Conservation (phyloP, 2,329 filamentous ascomycete species). For the Leptographium radiaticola region DNA sequence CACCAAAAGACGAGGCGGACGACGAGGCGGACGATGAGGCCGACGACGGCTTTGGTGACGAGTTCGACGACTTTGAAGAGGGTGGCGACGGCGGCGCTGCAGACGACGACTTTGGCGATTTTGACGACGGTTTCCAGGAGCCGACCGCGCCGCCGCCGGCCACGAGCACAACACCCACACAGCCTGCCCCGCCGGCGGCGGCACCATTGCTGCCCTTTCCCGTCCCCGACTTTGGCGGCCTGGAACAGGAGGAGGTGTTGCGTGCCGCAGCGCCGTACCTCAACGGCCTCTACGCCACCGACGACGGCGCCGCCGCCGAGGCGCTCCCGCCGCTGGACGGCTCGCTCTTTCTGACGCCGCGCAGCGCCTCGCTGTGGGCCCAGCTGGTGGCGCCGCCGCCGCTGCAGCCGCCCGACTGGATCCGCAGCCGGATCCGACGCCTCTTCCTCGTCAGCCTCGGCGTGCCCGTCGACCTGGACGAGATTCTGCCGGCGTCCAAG, state of each 20-base stretch:
- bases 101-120: constrained; percentile 51
- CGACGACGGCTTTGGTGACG: constrained; percentile 40
- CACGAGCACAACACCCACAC: constrained; percentile 17
- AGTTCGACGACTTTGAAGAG: constrained; percentile 51
- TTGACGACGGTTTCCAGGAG: constrained; percentile 59
- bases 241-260: constrained; percentile 47
- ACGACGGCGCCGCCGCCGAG: constrained; percentile 33
- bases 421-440: constrained; percentile 84
- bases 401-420: constrained; percentile 93
- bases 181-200: constrained; percentile 6
- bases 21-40: constrained; percentile 18
- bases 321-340: constrained; percentile 38
- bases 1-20: constrained; percentile 24
- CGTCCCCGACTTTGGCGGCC: constrained; percentile 53
- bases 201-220: constrained; percentile 20
- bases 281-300: constrained; percentile 49
- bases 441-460: constrained; percentile 92
- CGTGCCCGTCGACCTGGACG: constrained; percentile 90
- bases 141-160: constrained; percentile 22
- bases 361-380: constrained; percentile 86
- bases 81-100: constrained; percentile 36
- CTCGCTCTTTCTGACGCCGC: constrained; percentile 68
- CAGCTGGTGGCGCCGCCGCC: constrained; percentile 91
- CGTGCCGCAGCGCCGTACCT: constrained; percentile 53
- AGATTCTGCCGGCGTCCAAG: constrained; percentile 92